Conservation (phyloP, 371 early-diverging fungal species). For the Encephalitozoon cuniculi region DNA sequence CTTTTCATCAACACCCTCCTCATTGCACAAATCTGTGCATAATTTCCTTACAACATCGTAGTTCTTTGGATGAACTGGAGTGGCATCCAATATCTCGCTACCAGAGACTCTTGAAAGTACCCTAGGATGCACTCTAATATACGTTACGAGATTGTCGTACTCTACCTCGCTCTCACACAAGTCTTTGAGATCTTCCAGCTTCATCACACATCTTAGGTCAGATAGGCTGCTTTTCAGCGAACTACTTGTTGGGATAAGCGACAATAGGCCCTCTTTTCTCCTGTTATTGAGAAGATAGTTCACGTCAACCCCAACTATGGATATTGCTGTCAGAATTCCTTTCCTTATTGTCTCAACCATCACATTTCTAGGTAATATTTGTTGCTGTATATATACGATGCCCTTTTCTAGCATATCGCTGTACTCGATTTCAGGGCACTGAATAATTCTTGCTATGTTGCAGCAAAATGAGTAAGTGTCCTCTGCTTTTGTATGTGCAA, state of each 20-base stretch:
- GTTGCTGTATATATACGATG: not conserved
- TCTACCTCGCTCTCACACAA: not conserved
- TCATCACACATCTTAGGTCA: not conserved
- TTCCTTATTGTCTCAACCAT: not conserved
- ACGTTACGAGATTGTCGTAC: conserved; percentile 7
- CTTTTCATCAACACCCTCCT: not conserved
- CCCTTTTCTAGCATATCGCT: not conserved
- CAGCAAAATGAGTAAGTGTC: not conserved
- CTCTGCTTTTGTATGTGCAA: not conserved
- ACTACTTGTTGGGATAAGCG: not conserved
- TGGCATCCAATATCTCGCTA: not conserved
- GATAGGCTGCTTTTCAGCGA: not conserved
- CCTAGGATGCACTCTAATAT: conserved; percentile 6
- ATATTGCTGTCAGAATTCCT: conserved; percentile 14
- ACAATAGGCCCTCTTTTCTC: not conserved
- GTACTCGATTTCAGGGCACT: conserved; percentile 27
- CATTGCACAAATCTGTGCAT: not conserved
- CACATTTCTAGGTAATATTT: not conserved
- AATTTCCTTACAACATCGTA: not conserved
- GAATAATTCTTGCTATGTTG: not conserved
- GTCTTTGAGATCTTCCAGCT: not conserved
- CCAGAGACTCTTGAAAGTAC: not conserved
- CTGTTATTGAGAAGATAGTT: conserved; percentile 1
- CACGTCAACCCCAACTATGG: conserved; percentile 12
- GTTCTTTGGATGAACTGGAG: conserved; percentile 12